phyloP scores from a whole-genome alignment of 2,329 filamentous ascomycete species.

The Rugonectria rugulosa region DNA sequence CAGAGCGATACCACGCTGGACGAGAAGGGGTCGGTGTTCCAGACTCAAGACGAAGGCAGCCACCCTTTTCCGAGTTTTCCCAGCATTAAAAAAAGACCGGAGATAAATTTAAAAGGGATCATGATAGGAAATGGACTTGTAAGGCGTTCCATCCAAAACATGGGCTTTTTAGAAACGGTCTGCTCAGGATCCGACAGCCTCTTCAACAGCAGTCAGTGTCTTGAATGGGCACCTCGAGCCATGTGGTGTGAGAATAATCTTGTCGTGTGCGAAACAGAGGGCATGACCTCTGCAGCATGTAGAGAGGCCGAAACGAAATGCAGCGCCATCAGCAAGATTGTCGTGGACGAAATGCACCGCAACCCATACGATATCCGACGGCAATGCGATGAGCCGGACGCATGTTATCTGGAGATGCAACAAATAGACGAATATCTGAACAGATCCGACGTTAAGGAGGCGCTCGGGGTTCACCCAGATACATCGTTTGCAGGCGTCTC shows the following conservation, averaged over 20 bases:
- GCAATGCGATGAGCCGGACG: not conserved
- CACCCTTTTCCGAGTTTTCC: too few relatives aligned
- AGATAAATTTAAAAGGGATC: constrained; percentile 2
- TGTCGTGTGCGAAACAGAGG: not conserved
- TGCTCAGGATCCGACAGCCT: not conserved
- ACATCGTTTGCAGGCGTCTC: not conserved
- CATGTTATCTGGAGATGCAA: not conserved
- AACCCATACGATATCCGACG: constrained; percentile 1
- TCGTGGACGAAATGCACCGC: not conserved
- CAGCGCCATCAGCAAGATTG: not conserved
- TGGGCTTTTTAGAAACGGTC: not conserved
- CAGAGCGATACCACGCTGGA: too few relatives aligned
- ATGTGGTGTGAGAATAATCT: not conserved
- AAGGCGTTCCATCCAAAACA: not conserved
- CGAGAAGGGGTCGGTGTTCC: too few relatives aligned
- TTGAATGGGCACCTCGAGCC: not conserved
- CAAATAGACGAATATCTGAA: not conserved
- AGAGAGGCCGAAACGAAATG: not conserved
- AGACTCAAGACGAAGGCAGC: too few relatives aligned
- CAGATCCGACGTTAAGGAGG: not conserved
- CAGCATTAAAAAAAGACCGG: too few relatives aligned
- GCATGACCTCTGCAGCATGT: not conserved
- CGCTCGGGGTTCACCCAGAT: not conserved
- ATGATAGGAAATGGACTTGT: constrained; percentile 7
- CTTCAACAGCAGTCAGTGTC: not conserved